These are phyloP conservation scores for Ormosia emarginata DNA, from an alignment of 306 rosid genomes.

Conservation along the genomic window DNA sequence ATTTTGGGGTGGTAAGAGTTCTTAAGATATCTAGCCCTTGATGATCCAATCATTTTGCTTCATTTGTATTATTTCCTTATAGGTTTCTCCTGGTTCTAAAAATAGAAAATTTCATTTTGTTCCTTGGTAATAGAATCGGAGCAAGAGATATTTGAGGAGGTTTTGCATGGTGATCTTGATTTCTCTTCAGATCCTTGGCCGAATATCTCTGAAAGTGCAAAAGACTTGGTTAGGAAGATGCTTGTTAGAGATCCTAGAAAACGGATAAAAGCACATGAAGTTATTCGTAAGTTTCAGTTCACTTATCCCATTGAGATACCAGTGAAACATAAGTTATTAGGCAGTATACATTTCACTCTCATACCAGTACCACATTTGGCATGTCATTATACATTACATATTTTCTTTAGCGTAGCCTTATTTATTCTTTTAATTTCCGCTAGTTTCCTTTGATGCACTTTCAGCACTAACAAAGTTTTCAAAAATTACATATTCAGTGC, in stretches of 20 bases:
- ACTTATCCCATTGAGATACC: not conserved
- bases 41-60: not conserved
- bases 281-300: conserved; percentile 57
- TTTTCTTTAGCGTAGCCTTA: not conserved
- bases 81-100: not conserved
- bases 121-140: conserved; percentile 52
- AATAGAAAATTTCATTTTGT: not conserved
- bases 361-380: not conserved
- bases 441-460: not conserved
- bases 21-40: not conserved
- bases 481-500: not conserved
- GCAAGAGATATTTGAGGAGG: conserved; percentile 58
- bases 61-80: not conserved
- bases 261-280: conserved; percentile 67
- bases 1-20: conserved; percentile 73
- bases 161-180: conserved; percentile 67
- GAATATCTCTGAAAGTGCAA: conserved; percentile 68
- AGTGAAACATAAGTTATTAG: not conserved
- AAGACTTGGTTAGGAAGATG: conserved; percentile 71
- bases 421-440: not conserved
- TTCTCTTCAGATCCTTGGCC: conserved; percentile 86
- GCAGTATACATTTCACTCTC: not conserved
- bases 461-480: not conserved
- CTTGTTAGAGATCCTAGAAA: conserved; percentile 66
- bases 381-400: not conserved